Evolutionary conservation across 176 grass and related monocot genomes (phyloP).

Genomic region (Saccharum officinarum): DNA sequence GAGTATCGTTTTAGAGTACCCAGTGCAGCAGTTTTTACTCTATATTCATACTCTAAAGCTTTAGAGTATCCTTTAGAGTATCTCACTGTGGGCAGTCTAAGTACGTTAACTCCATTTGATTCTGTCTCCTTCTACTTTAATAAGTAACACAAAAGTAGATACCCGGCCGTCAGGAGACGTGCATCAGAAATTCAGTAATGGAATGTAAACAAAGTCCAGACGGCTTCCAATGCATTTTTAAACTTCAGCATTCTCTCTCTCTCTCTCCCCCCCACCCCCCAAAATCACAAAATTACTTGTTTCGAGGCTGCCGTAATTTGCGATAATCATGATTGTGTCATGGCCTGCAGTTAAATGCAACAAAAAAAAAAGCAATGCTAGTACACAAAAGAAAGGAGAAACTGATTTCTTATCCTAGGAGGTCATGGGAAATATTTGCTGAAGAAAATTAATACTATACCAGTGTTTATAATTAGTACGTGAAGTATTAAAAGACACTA

Average conservation of each 20-base stretch:
- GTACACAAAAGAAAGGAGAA: neutral
- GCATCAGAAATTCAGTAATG: neutral
- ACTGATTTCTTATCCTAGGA: neutral
- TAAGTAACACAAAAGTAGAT: constrained; percentile 11
- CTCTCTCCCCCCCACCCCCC: no score
- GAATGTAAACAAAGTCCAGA: neutral
- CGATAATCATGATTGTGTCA: neutral
- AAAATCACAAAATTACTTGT: constrained; percentile 18
- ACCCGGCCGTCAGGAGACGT: neutral
- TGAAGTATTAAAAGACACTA: neutral
- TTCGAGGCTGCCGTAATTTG: neutral
- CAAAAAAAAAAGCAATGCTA: neutral
- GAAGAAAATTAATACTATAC: neutral
- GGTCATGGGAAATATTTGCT: neutral
- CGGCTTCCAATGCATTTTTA: constrained; percentile 6
- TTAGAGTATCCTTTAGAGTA: no score
- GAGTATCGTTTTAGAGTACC: no score
- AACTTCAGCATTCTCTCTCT: neutral
- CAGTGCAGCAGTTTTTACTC: no score
- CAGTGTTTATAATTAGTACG: neutral
- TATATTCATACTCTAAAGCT: no score
- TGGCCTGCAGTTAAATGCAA: neutral
- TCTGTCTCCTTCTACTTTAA: constrained; percentile 11
- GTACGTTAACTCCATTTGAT: constrained; percentile 18
- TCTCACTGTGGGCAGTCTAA: no score